Conservation (phyloP, 805 yeast species). For the Candida jianshihensis region DNA sequence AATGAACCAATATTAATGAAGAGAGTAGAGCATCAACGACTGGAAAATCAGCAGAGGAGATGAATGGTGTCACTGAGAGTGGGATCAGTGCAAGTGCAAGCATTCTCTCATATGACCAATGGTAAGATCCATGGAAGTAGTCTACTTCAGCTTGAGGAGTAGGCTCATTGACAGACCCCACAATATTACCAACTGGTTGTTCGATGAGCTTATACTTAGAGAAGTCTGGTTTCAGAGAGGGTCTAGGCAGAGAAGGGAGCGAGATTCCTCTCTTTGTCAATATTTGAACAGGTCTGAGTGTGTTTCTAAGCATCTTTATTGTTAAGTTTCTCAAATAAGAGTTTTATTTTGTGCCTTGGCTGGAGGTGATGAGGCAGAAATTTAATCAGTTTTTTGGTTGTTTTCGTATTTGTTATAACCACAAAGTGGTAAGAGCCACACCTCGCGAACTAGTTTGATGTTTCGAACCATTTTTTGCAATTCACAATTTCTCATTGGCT, state of each 20-base stretch:
- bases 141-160: constrained; percentile 52
- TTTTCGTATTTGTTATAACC: too few species aligned
- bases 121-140: constrained; percentile 59
- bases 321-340: too few species aligned
- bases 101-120: constrained; percentile 66
- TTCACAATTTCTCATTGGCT: constrained; percentile 16
- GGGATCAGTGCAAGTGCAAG: constrained; percentile 60
- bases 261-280: neutral
- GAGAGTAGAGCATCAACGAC: constrained; percentile 51
- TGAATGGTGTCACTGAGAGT: constrained; percentile 51
- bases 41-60: constrained; percentile 42
- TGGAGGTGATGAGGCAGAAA: too few species aligned
- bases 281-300: neutral
- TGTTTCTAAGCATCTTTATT: too few species aligned
- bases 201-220: constrained; percentile 39
- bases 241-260: neutral
- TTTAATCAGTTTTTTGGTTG: too few species aligned
- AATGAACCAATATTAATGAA: constrained; percentile 52
- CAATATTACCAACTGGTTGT: constrained; percentile 69
- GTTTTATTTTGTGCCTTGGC: too few species aligned
- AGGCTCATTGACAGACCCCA: constrained; percentile 70
- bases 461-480: constrained; percentile 11
- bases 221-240: constrained; percentile 21
- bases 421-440: neutral
- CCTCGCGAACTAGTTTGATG: neutral